A percentile compares a stretch with the other conserved stretches of the same genome.
Evolutionary conservation across 2,329 filamentous ascomycete genomes (phyloP).

Genomic region (Verticillium nubilum): DNA sequence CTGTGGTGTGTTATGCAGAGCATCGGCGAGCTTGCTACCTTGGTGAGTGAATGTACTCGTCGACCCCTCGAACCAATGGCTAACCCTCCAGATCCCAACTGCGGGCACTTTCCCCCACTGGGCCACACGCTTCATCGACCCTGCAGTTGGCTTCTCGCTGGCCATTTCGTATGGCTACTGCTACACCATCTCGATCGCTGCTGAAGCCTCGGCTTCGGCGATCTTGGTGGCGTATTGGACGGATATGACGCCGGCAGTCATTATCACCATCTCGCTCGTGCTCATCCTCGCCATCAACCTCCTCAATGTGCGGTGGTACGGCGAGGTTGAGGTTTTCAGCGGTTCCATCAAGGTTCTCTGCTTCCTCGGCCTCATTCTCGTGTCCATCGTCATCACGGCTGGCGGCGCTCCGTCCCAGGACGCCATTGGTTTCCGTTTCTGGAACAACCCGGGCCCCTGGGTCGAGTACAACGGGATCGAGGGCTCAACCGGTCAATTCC

Average conservation of each 20-base stretch:
- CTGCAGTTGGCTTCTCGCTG: constrained; percentile 27
- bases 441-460: constrained; percentile 52
- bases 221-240: constrained; percentile 38
- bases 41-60: not conserved
- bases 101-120: constrained; percentile 17
- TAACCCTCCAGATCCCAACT: constrained; percentile 7
- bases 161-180: constrained; percentile 41
- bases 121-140: constrained; percentile 20
- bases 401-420: constrained; percentile 53
- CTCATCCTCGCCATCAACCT: constrained; percentile 58
- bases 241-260: constrained; percentile 41
- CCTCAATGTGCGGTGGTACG: constrained; percentile 68
- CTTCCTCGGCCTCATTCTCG: constrained; percentile 67
- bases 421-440: constrained; percentile 57
- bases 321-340: constrained; percentile 72
- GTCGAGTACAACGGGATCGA: constrained; percentile 38
- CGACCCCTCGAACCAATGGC: not conserved
- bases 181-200: constrained; percentile 37
- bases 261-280: constrained; percentile 49
- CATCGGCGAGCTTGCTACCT: constrained; percentile 24
- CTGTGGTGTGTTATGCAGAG: constrained; percentile 49
- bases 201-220: constrained; percentile 39
- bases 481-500: constrained; percentile 45
- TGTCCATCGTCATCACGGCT: constrained; percentile 67
- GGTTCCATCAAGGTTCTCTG: constrained; percentile 68